These are phyloP conservation scores for Thelonectria olida DNA, from an alignment of 2,329 filamentous ascomycete genomes.

Conservation along the genomic window DNA sequence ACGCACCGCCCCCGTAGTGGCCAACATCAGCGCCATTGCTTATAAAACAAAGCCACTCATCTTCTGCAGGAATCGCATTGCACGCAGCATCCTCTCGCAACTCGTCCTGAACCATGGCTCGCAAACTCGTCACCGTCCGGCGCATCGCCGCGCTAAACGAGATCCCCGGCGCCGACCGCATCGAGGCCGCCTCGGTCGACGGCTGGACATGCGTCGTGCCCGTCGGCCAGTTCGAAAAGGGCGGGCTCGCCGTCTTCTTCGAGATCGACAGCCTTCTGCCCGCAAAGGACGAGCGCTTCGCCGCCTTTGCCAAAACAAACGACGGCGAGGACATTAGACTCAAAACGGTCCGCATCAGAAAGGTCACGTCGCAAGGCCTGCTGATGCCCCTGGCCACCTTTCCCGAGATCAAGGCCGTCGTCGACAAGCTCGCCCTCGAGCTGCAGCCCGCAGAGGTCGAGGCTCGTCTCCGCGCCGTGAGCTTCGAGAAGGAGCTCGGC, in stretches of 20 bases:
- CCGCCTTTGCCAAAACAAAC: slow-evolving; percentile 22
- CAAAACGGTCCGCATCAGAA: slow-evolving; percentile 28
- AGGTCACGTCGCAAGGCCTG: slow-evolving; percentile 34
- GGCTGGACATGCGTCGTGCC: slow-evolving; percentile 36
- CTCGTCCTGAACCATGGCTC: slow-evolving; percentile 23
- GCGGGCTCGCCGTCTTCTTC: slow-evolving; percentile 33
- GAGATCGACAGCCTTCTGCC: slow-evolving; percentile 38
- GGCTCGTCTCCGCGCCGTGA: slow-evolving; percentile 12
- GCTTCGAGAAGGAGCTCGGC: slow-evolving; percentile 31
- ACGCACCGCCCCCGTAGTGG: not conserved
- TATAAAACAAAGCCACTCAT: not conserved
- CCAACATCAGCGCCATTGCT: too few species aligned
- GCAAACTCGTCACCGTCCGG: slow-evolving; percentile 35
- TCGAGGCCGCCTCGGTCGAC: slow-evolving; percentile 30
- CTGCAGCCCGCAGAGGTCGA: slow-evolving; percentile 6
- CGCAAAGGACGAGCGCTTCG: slow-evolving; percentile 29
- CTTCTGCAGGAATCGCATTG: too few species aligned
- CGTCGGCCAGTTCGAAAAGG: slow-evolving; percentile 19
- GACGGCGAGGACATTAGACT: slow-evolving; percentile 26
- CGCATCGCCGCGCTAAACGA: slow-evolving; percentile 26
- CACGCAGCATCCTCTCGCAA: not conserved
- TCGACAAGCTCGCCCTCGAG: not conserved
- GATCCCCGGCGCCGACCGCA: slow-evolving; percentile 32
- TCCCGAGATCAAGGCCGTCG: slow-evolving; percentile 20
- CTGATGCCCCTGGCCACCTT: slow-evolving; percentile 30